phyloP scores from a whole-genome alignment of 306 rosid species.

The Luffa acutangula region DNA sequence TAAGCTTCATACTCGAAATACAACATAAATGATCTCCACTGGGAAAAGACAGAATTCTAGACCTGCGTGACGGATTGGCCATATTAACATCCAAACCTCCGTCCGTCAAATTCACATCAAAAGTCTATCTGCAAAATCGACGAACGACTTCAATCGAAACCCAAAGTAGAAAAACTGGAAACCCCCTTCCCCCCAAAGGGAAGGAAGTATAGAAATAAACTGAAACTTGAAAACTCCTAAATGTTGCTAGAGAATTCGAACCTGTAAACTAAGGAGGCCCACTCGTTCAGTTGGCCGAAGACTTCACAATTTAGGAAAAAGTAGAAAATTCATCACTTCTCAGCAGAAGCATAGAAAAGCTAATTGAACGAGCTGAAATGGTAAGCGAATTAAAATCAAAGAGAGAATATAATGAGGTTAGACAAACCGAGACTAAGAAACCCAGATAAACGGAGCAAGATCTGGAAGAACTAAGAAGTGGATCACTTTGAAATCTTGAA shows the following conservation, averaged over 20 bases:
- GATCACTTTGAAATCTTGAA: not conserved
- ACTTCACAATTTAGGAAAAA: not conserved
- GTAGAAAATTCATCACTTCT: not conserved
- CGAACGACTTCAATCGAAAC: not conserved
- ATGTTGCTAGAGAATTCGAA: not conserved
- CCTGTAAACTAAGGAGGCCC: not conserved
- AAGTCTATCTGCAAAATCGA: not conserved
- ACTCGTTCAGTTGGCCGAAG: not conserved
- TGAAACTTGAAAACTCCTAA: not conserved
- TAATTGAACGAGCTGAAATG: not conserved
- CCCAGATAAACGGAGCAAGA: constrained; percentile 1
- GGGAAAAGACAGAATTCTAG: not conserved
- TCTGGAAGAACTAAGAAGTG: not conserved
- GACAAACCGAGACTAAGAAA: not conserved
- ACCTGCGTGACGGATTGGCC: constrained; percentile 81
- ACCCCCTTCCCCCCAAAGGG: not conserved
- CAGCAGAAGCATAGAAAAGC: not conserved
- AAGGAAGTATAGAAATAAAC: not conserved
- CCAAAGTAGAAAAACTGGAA: not conserved
- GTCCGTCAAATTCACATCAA: not conserved
- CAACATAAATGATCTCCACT: not conserved
- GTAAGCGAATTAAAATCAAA: not conserved
- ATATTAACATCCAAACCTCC: constrained; percentile 42
- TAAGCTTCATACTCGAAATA: not conserved
- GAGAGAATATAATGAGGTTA: not conserved